Conservation (phyloP, 768 basidiomycete species). For the Phlegmacium glaucopus region DNA sequence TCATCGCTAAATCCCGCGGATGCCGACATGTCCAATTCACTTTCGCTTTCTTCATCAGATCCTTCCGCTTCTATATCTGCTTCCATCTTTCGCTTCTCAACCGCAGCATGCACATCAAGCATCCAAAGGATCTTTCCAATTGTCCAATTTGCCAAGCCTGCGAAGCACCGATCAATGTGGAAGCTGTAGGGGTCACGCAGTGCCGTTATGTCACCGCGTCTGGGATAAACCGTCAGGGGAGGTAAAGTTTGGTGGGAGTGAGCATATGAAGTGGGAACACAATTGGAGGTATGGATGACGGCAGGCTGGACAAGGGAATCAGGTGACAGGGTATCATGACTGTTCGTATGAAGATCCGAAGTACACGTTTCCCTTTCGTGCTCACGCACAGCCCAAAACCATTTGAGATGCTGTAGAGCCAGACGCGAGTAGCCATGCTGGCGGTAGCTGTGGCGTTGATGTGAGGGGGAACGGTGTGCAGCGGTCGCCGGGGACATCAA, state of each 20-base stretch:
- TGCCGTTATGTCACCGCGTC: constrained; percentile 58
- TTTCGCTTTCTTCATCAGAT: constrained; percentile 28
- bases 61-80: constrained; percentile 10
- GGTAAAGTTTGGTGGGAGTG: constrained; percentile 15
- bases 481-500: constrained; percentile 28
- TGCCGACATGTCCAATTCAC: constrained; percentile 29
- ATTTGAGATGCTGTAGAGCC: constrained; percentile 56
- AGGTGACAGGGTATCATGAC: too few species aligned
- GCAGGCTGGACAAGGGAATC: constrained; percentile 2
- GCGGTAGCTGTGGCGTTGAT: constrained; percentile 40
- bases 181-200: constrained; percentile 56
- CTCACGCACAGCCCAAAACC: constrained; percentile 57
- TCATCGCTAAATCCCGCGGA: constrained; percentile 41
- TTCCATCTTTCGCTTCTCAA: constrained; percentile 12
- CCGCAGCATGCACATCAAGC: constrained; percentile 47
- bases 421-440: constrained; percentile 65
- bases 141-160: constrained; percentile 57
- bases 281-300: constrained; percentile 2
- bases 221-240: constrained; percentile 49
- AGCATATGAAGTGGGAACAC: constrained; percentile 8
- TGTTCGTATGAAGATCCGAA: too few species aligned
- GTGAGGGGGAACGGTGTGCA: constrained; percentile 20
- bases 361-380: constrained; percentile 46
- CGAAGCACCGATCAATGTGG: constrained; percentile 58
- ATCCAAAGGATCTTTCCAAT: constrained; percentile 65